Evolutionary conservation across 2,329 filamentous ascomycete species (phyloP), one percentile per base, ranked within the genome.

Genomic region (Ophiobolus disseminans): DNA sequence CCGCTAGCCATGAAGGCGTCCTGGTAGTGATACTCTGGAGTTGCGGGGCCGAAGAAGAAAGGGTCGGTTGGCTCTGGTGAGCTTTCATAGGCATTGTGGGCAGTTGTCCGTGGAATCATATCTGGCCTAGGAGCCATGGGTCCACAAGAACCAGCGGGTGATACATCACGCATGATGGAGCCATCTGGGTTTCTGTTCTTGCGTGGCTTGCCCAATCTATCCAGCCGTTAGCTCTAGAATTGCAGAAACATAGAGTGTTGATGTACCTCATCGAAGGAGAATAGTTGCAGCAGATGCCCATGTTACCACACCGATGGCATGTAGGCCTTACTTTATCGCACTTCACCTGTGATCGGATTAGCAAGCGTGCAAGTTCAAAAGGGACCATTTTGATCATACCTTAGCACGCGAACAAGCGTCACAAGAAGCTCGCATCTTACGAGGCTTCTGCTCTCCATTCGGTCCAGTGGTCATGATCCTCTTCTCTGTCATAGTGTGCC

Each of bases 271-370:
- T 73, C 10, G 69, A 73, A 6, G 68, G 69, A 26, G 69, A 73
- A 58, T 73, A 73, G 48, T 73, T 72, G 56, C 69, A 73, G 55
- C 69, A 70, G n/a, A 73, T 66, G 31, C 60, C 63, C 65, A 73
- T 72, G 40, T 68, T 73, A 4, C 66, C 60, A 32, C 69, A 73
- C 13, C 69, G 62, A 42, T 73, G 68, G 48, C 69, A 73, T 30
- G 64, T 69, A 26, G 69, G 69, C 25, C 69, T 57, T 10, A 72
- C 63, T 52, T 73, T 73, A 42, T 73, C 68, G 38, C 69, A 73
- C 53, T 71, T 72, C 56, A 73, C 69, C 61, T 66, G 25, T 7
- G 10, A 17, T 23, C 6, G 21, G 9, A 21, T 65, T 38, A 65
- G 47, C 14, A 19, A 20, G 2, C 0, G n/a, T 14, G n/a, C 9